Evolutionary conservation across 306 rosid genomes (phyloP), one percentile per base, ranked within the genome.

Genomic region (Sechiopsis laciniata): DNA sequence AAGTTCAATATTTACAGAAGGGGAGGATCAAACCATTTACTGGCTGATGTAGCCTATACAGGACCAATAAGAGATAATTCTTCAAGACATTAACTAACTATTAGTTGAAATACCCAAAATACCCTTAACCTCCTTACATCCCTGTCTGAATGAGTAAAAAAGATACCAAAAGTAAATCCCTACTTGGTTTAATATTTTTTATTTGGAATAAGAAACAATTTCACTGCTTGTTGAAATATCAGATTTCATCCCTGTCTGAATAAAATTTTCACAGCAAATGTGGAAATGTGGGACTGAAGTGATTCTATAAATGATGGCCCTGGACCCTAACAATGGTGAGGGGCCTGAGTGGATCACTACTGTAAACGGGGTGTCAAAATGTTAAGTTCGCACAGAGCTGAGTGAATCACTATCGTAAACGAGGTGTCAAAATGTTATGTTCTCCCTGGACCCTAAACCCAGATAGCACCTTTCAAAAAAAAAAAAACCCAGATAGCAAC

Each of bases 191-290:
- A 42, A 42, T 42, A 42, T 42, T 8, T 37, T 37, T 42, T 42
- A 42, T 42, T 9, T 42, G 48, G 48, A 42, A 9, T 42, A 42
- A 42, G 48, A 42, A 42, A 12, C 48, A 42, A 42, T 9, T 42
- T 59, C 17, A 12, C 65, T 59, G 40, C 65, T 59, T 59, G 40
- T 40, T 59, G 17, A 13, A 59, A 59, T 59, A 58, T 59, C 40
- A 5, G n/a, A 59, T 17, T 59, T 59, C 42, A 24, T 59, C 37
- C 65, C 29, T 59, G n/a, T 13, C 17, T 24, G 65, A 24, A 59
- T 16, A 16, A n/a, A n/a, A 59, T 13, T 59, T 54, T 24, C 40
- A 4, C 65, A 59, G 65, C 17, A 4, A 0, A 8, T 13, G 29
- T 6, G 35, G 35, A 58, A 32, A 59, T 59, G 42, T 13, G 40